Conservation (phyloP, 768 basidiomycete species). For the Tephrocybe sp. region DNA sequence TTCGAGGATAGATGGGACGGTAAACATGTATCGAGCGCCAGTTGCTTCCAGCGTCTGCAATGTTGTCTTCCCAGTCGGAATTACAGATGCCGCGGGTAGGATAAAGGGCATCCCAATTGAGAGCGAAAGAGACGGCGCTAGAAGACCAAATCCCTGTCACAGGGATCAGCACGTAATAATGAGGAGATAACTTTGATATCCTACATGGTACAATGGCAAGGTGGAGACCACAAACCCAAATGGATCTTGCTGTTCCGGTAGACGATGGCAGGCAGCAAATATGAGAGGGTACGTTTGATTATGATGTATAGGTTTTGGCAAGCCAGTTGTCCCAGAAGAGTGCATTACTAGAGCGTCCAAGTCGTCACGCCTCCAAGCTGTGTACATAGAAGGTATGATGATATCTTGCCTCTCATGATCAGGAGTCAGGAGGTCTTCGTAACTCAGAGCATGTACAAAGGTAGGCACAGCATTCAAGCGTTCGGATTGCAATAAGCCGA, state of each 20-base stretch:
- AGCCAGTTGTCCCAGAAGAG: conserved; percentile 50
- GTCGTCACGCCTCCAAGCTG: conserved; percentile 23
- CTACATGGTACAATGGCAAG: conserved; percentile 37
- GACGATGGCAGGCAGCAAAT: conserved; percentile 32
- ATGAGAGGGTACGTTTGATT: conserved; percentile 31
- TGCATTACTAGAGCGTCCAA: conserved; percentile 43
- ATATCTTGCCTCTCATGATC: conserved; percentile 12
- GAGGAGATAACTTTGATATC: conserved; percentile 11
- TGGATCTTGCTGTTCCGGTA: conserved; percentile 27
- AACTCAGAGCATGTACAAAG: conserved; percentile 24
- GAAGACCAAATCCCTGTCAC: conserved; percentile 34
- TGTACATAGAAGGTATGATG: conserved; percentile 25
- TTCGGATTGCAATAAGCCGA: conserved; percentile 17
- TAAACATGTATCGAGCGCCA: conserved; percentile 31
- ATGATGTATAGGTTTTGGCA: conserved; percentile 44
- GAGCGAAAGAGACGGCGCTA: conserved; percentile 33
- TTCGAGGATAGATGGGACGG: conserved; percentile 40
- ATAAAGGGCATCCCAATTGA: conserved; percentile 37
- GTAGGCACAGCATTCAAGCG: conserved; percentile 14
- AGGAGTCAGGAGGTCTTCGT: conserved; percentile 27
- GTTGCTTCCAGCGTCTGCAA: conserved; percentile 21
- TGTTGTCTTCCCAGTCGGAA: conserved; percentile 33
- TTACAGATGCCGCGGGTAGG: conserved; percentile 30
- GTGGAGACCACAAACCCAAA: conserved; percentile 34
- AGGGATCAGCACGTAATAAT: not conserved